Evolutionary conservation across 495 filamentous ascomycete species (phyloP).

Genomic region (Penicillium ucsense): DNA sequence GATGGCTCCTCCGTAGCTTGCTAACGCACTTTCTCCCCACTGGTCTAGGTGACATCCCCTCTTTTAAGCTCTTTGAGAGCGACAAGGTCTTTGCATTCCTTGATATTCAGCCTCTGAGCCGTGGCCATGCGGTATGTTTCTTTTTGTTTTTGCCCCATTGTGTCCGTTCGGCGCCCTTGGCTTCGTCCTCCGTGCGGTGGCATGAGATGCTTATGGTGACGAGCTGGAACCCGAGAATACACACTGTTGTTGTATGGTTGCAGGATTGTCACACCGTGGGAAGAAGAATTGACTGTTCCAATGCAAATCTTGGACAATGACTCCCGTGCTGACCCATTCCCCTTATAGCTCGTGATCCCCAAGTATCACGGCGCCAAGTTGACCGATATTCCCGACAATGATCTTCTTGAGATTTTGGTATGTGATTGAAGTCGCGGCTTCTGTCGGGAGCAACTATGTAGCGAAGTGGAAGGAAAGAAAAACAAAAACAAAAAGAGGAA

Average conservation of each 20-base stretch:
- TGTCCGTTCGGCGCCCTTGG: too few relatives aligned
- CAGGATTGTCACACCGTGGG: too few relatives aligned
- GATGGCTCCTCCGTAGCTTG: neutral
- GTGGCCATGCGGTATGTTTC: slow-evolving; percentile 64
- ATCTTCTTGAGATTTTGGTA: slow-evolving; percentile 74
- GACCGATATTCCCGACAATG: slow-evolving; percentile 85
- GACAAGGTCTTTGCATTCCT: slow-evolving; percentile 94
- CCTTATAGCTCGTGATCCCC: slow-evolving; percentile 78
- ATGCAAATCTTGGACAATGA: too few relatives aligned
- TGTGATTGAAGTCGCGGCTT: slow-evolving; percentile 10
- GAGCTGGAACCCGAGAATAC: too few relatives aligned
- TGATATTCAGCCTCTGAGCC: slow-evolving; percentile 81
- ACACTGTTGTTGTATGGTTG: too few relatives aligned
- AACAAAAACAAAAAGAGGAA: neutral
- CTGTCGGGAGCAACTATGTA: neutral
- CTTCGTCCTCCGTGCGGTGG: too few relatives aligned
- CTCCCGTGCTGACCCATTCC: neutral
- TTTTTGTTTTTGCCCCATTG: neutral
- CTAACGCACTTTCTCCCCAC: neutral
- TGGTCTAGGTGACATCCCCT: slow-evolving; percentile 75
- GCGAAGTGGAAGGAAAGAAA: neutral
- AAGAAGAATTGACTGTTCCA: too few relatives aligned
- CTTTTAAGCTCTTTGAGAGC: slow-evolving; percentile 88
- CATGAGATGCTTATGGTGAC: too few relatives aligned
- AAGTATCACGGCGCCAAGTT: slow-evolving; percentile 93